phyloP scores from a whole-genome alignment of 2,329 filamentous ascomycete species.

The Neospermospora avenae region DNA sequence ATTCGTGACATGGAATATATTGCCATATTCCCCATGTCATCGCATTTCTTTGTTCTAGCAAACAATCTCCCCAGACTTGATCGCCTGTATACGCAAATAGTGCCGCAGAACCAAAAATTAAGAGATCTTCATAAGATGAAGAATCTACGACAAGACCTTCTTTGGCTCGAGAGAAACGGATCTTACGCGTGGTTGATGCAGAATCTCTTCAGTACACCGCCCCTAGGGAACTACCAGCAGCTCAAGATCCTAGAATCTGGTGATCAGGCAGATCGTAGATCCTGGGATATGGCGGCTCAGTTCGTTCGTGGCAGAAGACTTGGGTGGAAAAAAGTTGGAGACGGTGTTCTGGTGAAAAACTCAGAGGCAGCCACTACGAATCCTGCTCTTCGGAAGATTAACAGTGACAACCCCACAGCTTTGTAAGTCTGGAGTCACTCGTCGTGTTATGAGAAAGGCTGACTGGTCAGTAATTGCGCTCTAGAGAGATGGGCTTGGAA shows the following conservation, averaged over 20 bases:
- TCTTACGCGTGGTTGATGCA: slow-evolving; percentile 32
- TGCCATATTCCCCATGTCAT: slow-evolving; percentile 63
- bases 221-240: slow-evolving; percentile 40
- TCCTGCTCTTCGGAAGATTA: slow-evolving; percentile 9
- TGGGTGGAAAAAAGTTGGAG: slow-evolving; percentile 44
- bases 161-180: slow-evolving; percentile 33
- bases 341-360: slow-evolving; percentile 45
- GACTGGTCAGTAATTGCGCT: slow-evolving; percentile 21
- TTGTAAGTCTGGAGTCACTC: slow-evolving; percentile 30
- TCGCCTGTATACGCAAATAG: slow-evolving; percentile 52
- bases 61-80: slow-evolving; percentile 48
- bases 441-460: not conserved
- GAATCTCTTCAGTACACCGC: slow-evolving; percentile 31
- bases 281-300: slow-evolving; percentile 45
- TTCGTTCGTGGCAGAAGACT: slow-evolving; percentile 38
- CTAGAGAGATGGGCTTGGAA: slow-evolving; percentile 32
- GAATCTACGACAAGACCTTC: slow-evolving; percentile 30
- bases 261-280: slow-evolving; percentile 44
- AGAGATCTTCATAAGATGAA: slow-evolving; percentile 32
- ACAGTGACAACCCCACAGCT: slow-evolving; percentile 11
- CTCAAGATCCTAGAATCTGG: slow-evolving; percentile 49
- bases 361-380: slow-evolving; percentile 2
- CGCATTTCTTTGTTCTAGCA: slow-evolving; percentile 53
- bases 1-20: slow-evolving; percentile 56
- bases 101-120: slow-evolving; percentile 38